Percentiles rank a stretch among this genome's conserved stretches.
phyloP scores from a whole-genome alignment of 2,329 filamentous ascomycete species.

The Pseudogymnoascus sp. region DNA sequence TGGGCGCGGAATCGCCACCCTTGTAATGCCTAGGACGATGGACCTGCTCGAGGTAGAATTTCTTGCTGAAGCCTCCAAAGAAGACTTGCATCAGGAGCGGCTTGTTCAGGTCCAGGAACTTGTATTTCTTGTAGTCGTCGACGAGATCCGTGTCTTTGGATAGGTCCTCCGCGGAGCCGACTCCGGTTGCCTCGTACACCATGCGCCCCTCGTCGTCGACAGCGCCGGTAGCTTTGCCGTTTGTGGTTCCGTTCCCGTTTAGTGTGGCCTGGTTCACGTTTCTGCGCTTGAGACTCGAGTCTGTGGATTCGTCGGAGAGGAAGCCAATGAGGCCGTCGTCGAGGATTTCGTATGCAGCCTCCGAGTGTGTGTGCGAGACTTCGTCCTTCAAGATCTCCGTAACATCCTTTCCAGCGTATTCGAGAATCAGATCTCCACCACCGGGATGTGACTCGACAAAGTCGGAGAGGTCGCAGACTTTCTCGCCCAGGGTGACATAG shows the following conservation, averaged over 20 bases:
- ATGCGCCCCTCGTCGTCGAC: constrained; percentile 34
- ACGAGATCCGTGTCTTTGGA: constrained; percentile 71
- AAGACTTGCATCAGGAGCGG: constrained; percentile 85
- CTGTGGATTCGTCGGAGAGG: constrained; percentile 44
- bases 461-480: constrained; percentile 90
- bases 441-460: constrained; percentile 89
- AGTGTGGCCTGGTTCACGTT: constrained; percentile 34
- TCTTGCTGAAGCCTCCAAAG: constrained; percentile 78
- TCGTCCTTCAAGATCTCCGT: constrained; percentile 73
- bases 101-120: constrained; percentile 82
- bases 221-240: constrained; percentile 23
- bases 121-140: constrained; percentile 77
- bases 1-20: constrained; percentile 79
- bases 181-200: constrained; percentile 61
- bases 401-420: constrained; percentile 85
- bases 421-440: constrained; percentile 76
- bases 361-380: constrained; percentile 75
- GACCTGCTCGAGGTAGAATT: constrained; percentile 96
- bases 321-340: constrained; percentile 83
- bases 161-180: constrained; percentile 82
- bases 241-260: constrained; percentile 27
- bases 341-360: constrained; percentile 90
- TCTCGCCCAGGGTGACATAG: constrained; percentile 82
- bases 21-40: constrained; percentile 94
- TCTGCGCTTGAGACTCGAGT: constrained; percentile 30